Percentiles rank a stretch among this genome's conserved stretches.
Evolutionary conservation across 108 stramenopile species (phyloP).

Genomic region (Hondaea fermentalgiana): DNA sequence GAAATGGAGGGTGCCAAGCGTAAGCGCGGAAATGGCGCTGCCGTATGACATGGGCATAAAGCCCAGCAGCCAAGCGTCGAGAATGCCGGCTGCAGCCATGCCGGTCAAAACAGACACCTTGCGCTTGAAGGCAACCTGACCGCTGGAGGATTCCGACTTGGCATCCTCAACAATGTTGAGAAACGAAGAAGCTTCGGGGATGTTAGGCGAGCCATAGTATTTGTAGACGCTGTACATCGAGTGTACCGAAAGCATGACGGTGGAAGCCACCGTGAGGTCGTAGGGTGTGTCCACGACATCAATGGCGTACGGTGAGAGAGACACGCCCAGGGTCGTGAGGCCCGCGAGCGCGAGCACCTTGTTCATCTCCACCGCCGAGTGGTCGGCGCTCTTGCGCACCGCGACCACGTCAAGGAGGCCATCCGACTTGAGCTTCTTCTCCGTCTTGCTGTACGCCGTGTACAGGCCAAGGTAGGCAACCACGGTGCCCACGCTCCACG

Average conservation of each 20-base stretch:
- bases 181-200: not conserved
- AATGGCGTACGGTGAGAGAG: not conserved
- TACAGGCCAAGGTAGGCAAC: conserved; percentile 1
- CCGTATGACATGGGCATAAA: not conserved
- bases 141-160: not conserved
- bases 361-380: conserved; percentile 11
- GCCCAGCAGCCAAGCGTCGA: not conserved
- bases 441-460: conserved; percentile 15
- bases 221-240: conserved; percentile 16
- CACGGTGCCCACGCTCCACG: conserved; percentile 8
- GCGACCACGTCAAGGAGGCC: not conserved
- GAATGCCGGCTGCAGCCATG: not conserved
- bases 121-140: not conserved
- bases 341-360: conserved; percentile 19
- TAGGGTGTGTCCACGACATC: not conserved
- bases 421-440: not conserved
- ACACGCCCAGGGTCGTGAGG: not conserved
- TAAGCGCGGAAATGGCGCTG: not conserved
- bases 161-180: not conserved
- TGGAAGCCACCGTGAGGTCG: not conserved
- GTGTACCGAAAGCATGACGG: not conserved
- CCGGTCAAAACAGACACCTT: not conserved
- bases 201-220: conserved; percentile 16
- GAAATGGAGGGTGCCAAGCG: not conserved
- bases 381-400: not conserved